These are phyloP conservation scores for Aureobasidium sp. DNA, from an alignment of 2,329 filamentous ascomycete genomes.

Conservation along the genomic window DNA sequence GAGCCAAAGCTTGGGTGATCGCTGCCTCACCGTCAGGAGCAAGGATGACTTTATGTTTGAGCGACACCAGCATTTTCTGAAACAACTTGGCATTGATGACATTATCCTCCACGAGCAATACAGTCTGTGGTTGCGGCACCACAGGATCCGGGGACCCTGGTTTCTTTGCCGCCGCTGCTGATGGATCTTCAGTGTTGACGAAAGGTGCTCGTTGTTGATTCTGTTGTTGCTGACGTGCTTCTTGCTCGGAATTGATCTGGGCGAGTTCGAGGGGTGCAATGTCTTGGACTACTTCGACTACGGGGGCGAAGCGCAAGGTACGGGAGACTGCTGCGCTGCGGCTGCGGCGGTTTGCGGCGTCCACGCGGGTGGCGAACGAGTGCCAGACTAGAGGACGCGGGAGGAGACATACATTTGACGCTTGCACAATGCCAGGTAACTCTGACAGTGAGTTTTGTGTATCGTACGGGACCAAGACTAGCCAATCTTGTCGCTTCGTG, in stretches of 20 bases:
- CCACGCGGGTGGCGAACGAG: conserved; percentile 6
- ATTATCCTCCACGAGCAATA: conserved; percentile 26
- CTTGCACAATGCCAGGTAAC: conserved; percentile 11
- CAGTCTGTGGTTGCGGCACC: neutral
- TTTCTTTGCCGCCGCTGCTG: neutral
- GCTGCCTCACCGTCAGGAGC: conserved; percentile 33
- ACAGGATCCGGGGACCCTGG: neutral
- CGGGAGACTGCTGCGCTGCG: conserved; percentile 6
- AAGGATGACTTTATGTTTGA: conserved; percentile 21
- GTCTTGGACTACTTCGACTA: conserved; percentile 14
- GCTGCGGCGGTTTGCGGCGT: conserved; percentile 8
- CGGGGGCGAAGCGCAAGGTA: conserved; percentile 18
- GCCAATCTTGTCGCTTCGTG: conserved; percentile 5
- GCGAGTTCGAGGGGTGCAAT: neutral
- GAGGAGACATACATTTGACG: conserved; percentile 9
- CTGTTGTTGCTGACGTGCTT: conserved; percentile 7
- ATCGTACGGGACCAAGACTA: conserved; percentile 19
- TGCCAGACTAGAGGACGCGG: conserved; percentile 21
- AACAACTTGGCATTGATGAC: conserved; percentile 22
- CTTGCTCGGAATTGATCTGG: neutral
- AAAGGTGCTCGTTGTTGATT: neutral
- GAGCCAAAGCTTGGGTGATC: neutral
- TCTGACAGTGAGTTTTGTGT: conserved; percentile 14
- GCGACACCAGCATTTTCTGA: conserved; percentile 20
- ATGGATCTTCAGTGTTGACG: neutral